These are phyloP conservation scores for Clathrospora elynae DNA, from an alignment of 2,329 filamentous ascomycete genomes.

Conservation along the genomic window DNA sequence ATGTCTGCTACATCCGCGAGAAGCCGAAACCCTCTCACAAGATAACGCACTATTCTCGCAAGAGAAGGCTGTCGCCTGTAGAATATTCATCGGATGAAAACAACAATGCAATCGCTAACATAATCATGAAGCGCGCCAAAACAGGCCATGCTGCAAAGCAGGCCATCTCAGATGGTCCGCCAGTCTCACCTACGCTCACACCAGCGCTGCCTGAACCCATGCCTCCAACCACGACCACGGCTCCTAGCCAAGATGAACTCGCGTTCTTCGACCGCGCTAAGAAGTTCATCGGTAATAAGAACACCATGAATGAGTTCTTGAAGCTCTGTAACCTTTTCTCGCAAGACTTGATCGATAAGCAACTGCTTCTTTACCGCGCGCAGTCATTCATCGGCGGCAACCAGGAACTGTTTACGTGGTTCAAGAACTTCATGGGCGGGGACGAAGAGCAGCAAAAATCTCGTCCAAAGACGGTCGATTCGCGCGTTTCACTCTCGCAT, in stretches of 20 bases:
- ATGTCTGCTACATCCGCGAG: background rate
- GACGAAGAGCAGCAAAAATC: conserved; percentile 61
- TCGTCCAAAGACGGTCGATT: conserved; percentile 70
- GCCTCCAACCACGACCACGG: conserved; percentile 72
- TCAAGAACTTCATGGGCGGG: conserved; percentile 81
- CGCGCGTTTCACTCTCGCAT: conserved; percentile 89
- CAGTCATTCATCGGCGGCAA: conserved; percentile 86
- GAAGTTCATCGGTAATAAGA: conserved; percentile 92
- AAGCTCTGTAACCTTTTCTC: conserved; percentile 97
- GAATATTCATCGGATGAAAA: background rate
- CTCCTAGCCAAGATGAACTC: conserved; percentile 83
- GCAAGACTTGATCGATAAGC: conserved; percentile 86
- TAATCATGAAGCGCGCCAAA: conserved; percentile 67
- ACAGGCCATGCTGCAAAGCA: conserved; percentile 67
- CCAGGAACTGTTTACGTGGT: conserved; percentile 84
- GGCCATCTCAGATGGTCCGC: conserved; percentile 61
- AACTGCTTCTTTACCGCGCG: conserved; percentile 80
- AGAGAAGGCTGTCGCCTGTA: background rate
- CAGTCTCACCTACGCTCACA: conserved; percentile 83
- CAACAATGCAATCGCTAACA: conserved; percentile 7
- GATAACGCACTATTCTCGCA: background rate
- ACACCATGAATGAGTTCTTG: conserved; percentile 91
- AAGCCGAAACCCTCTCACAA: no score
- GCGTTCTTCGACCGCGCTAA: conserved; percentile 95
- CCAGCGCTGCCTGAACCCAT: conserved; percentile 88